Evolutionary conservation across 192 early-diverging fungal species (phyloP), one percentile per base, ranked within the genome.

Genomic region (Rhizophagus prolifer): DNA sequence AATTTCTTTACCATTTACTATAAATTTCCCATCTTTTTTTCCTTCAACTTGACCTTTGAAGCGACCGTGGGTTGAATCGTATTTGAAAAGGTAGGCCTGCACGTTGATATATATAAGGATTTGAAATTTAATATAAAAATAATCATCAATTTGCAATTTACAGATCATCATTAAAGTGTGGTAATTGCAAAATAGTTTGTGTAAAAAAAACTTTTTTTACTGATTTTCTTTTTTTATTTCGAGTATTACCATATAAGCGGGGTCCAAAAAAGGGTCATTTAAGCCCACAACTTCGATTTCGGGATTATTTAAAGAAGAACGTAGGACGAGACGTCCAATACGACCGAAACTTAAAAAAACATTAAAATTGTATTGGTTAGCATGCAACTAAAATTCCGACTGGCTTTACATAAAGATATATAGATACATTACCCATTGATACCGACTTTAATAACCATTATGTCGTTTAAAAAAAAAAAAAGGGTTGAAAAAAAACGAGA

Each of bases 61-160:
- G 71, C 91, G 91, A 71, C 97, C 97, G 87, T 99, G 97, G 80
- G 96, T 97, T 50, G 97, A 97, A 91, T 99, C 97, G 85, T 96
- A 99, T 90, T 97, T 95, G 80, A 97, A 87, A 84, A 97, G 87
- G 90, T 97, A 98, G 82, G 91, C 88, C 89, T 90, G 4, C 10
- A 12, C 10, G 0, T 44, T 10, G 41, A n/a, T 44, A 13, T 12
- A 82, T 4, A 26, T 34, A 70, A 7, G 46, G 21, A 12, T 46
- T 54, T 25, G 31, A 36, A 13, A n/a, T 80, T 72, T 47, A 68
- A 61, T 72, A 28, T 50, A 80, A 72, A 8, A 7, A 38, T 41
- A 72, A 58, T 72, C 30, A 31, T 4, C 13, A 8, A 44, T 46
- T 8, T 44, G 36, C 36, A 38, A 38, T 38, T 5, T 38, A 38